Evolutionary conservation across 1,284 basidiomycete genomes (phyloP), one percentile per base, ranked within the genome.

Genomic region (Entoloma clypeatum): DNA sequence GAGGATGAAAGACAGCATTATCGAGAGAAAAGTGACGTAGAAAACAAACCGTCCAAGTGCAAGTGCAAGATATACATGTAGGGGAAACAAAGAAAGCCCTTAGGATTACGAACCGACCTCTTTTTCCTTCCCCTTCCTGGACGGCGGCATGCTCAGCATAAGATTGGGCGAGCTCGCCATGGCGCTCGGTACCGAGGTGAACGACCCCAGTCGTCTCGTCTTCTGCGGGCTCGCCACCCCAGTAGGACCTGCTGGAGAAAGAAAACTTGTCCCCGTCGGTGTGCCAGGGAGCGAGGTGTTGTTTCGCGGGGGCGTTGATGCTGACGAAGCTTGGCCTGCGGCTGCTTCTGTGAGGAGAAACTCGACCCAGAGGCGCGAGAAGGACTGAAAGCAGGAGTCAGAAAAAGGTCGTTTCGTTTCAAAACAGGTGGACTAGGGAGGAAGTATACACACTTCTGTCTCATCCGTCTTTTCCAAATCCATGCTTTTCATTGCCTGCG

Each of bases 331-430:
- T 40, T 75, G 70, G 22, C 81, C 83, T 11, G 81, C 64, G 3
- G 77, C 76, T 0, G 91, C 83, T 68, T 95, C 91, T 28, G 92
- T 93, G 50, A 96, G 80, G 2, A 97, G 75, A 59, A 94, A 97
- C 63, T 97, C 93, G 37, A 97, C 92, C 81, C 92, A 97, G 9
- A 95, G 75, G 40, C 91, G 86, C 30, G 89, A 92, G 68, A 96
- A 96, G 0, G 90, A 92, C 90, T 95, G 52, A n/a, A 40, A 18
- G 44, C 18, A 31, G 25, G 9, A 43, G 21, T 25, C 5, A 16
- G 8, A n/a, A 25, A 27, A 2, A 37, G 21, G 30, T 44, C 24
- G 36, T 22, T 37, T 18, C n/a, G 25, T 10, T 3, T 19, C 21
- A 16, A 4, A 19, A 28, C 16, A 23, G 17, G 33, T 22, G 7